Evolutionary conservation across 768 basidiomycete genomes (phyloP).

Genomic region (Rhodotorula taiwanensis): DNA sequence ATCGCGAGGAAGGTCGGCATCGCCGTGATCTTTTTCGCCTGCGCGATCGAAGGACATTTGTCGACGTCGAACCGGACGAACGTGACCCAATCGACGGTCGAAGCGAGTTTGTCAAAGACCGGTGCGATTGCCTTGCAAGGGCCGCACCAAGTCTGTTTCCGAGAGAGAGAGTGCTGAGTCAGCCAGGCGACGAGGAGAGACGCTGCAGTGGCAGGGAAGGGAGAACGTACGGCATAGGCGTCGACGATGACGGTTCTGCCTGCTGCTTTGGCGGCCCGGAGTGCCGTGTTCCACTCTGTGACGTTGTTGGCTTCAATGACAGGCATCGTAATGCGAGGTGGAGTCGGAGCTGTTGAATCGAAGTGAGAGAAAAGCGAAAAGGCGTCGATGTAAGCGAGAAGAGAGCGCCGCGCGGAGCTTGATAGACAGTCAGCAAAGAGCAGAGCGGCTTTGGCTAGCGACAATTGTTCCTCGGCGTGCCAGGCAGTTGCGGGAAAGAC

Average conservation of each 20-base stretch:
- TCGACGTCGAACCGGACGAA: conserved; percentile 29
- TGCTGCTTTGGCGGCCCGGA: conserved; percentile 11
- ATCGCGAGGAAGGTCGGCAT: conserved; percentile 38
- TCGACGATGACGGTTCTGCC: conserved; percentile 30
- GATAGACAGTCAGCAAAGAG: no score
- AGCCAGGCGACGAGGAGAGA: no score
- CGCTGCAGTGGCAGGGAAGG: background rate
- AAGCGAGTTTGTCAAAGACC: conserved; percentile 21
- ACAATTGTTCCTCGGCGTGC: no score
- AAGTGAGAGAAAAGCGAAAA: no score
- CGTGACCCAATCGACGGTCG: conserved; percentile 8
- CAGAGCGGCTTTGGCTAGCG: no score
- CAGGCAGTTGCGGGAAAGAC: no score
- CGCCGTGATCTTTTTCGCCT: conserved; percentile 21
- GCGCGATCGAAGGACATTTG: background rate
- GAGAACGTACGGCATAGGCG: background rate
- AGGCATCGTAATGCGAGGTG: no score
- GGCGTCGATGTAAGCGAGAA: no score
- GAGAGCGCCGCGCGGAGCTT: no score
- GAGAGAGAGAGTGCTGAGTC: no score
- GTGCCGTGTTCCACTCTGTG: conserved; percentile 24
- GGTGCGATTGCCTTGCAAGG: conserved; percentile 33
- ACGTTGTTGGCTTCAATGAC: conserved; percentile 15
- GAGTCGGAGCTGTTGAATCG: no score
- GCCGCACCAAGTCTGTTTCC: conserved; percentile 15